Base-by-base conservation (phyloP, 345 rosid species). In the Orychophragmus violaceus region DNA sequence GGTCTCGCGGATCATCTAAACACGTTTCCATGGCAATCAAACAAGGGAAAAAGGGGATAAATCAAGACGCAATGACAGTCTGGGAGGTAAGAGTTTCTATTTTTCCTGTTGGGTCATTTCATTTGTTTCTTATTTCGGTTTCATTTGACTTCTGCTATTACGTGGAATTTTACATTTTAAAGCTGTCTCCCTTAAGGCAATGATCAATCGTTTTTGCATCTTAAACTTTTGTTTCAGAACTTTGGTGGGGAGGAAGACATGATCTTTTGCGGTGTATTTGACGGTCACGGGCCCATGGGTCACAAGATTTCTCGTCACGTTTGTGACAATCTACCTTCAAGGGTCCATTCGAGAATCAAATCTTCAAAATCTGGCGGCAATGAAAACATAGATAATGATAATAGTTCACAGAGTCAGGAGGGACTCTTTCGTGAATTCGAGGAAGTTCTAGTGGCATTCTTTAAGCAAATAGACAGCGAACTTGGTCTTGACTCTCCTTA, bases 251-350 rank as follows among this genome's bases (percentile, higher is more conserved):
- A 83, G 49, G 88, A 90, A 75, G 83, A 80, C 23, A 73, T 64
- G 76, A 63, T 80, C n/a, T 90, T 88, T 64, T 90, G 97, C 5
- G 96, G 95, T 28, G 97, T 94, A 54, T 94, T 94, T 45, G 99
- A 94, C 49, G 99, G 97, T 3, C 99, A 91, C 7, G 99, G 99
- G 29, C 97, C 97, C 6, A 65, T 68, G 14, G 99, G 99, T 62
- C 97, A 94, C 82, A 80, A 74, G 69, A 85, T 94, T 25, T 80
- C 99, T 0, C 85, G 82, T 44, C 80, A 79, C 13, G 81, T 84
- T 1, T 81, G 96, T 1, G 89, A 94, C 23, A 68, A 49, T 21
- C 66, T 94, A 74, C 99, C 99, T 3, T 76, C 77, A 1, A 89
- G 81, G 86, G 77, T 94, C 62, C 84, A 95, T 14, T 65, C 78